Evolutionary conservation across 352 stramenopile species (phyloP), one percentile per base, ranked within the genome.

Genomic region (Phytophthora hybrid): DNA sequence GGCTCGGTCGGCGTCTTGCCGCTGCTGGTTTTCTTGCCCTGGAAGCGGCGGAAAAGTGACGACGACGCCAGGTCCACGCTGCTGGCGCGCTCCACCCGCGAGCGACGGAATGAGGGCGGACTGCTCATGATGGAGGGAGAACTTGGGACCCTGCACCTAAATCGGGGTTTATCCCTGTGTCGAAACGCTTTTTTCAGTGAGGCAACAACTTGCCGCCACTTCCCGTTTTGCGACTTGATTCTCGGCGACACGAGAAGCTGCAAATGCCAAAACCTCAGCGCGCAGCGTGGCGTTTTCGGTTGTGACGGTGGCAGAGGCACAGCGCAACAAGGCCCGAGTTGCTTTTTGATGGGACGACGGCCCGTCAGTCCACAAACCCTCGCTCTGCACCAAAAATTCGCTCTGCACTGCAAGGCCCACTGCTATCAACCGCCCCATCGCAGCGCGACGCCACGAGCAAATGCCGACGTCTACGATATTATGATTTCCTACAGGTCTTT

Each of bases 231-330:
- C 18, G 47, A 59, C 58, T 67, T 61, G 51, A 39, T 69, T 64
- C 52, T 56, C 67, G 26, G 13, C 37, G 47, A 18, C 9, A 41
- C 26, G 53, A 7, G 49, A 34, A 23, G 52, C 31, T 44, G 41
- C 41, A 18, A 4, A 29, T 52, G 6, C 14, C 34, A 41, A 41
- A 41, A 14, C 34, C 34, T 16, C 34, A 58, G 47, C 63, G 65
- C 31, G 44, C 60, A 80, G 74, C 64, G 74, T 77, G 64, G 69
- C 65, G 69, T 74, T 66, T 80, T 77, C 29, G 69, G 63, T 80
- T 78, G 31, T 80, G 69, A 51, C 11, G 26, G 60, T 69, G 57
- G 51, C 49, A 72, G 59, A 80, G 59, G 73, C 60, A 54, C 63
- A 67, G 55, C 55, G 21, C 53, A 31, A 60, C 44, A 18, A 19